Percentiles rank a stretch among this genome's conserved stretches.
phyloP scores from a whole-genome alignment of 495 filamentous ascomycete species.

The Xylaria cubensis region DNA sequence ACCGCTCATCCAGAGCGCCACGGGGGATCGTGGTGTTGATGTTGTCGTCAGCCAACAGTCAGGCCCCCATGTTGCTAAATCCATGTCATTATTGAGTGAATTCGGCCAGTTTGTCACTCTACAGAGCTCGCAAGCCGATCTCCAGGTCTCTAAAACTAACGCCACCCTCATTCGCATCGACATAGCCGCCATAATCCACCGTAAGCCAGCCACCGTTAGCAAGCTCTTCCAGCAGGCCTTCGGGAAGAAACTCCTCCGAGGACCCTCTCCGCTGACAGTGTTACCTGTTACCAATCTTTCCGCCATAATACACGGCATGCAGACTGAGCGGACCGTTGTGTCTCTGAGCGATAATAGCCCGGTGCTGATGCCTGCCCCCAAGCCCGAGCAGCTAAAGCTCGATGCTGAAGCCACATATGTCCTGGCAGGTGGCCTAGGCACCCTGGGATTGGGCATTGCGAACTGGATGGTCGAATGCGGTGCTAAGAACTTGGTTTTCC shows the following conservation, averaged over 20 bases:
- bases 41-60: slow-evolving; percentile 3
- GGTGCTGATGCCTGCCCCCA: slow-evolving; percentile 1
- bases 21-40: slow-evolving; percentile 3
- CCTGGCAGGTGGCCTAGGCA: slow-evolving; percentile 60
- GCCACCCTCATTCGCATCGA: neutral
- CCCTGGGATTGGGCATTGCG: slow-evolving; percentile 57
- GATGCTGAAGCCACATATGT: slow-evolving; percentile 51
- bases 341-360: neutral
- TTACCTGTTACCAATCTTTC: neutral
- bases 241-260: neutral
- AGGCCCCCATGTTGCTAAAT: neutral
- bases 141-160: neutral
- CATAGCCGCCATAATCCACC: neutral
- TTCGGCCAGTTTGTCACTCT: neutral
- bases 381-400: slow-evolving; percentile 27
- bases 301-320: neutral
- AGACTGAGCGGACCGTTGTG: neutral
- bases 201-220: neutral
- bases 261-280: neutral
- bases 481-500: slow-evolving; percentile 56
- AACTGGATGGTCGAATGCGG: slow-evolving; percentile 55
- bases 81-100: neutral
- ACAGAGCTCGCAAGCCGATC: neutral
- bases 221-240: slow-evolving; percentile 7
- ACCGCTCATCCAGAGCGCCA: neutral